Base-by-base conservation (phyloP, 225 moss, liverwort and hornwort genomes). In the Marchantia paleacea region DNA sequence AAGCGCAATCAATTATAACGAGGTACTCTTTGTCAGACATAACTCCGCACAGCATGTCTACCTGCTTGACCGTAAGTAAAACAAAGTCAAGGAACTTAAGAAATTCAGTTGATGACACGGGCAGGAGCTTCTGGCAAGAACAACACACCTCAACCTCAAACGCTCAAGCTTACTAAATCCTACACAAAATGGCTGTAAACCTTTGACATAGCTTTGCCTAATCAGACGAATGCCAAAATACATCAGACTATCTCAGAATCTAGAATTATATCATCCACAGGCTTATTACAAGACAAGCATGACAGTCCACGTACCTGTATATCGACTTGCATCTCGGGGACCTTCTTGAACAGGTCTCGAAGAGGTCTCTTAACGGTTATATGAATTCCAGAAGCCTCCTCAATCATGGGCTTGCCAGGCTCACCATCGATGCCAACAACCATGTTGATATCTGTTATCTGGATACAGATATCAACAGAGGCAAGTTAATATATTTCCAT, bases 361-460 rank as follows among this genome's bases (percentile, higher is more conserved):
- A 97, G 83, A 69, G 97, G 92, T 58, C 97, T 88, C 81, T 91
- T 93, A 58, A 97, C 93, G 83, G 81, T 92, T 68, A 97, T 89
- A 84, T 90, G 91, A 53, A 97, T 83, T 82, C 97, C 94, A 86
- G 86, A 90, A 72, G 89, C 90, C 86, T 97, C 97, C 80, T 93
- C 92, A 66, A 97, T 93, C 89, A 97, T 97, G 48, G 93, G 88
- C 79, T 97, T 93, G 50, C 97, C 97, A 86, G 95, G 89, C 68
- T 88, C 87, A 76, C 97, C 94, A 79, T 89, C 85, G 75, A 95
- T 97, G 66, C 97, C 97, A 61, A 97, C 97, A 30, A 97, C 93
- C 97, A 97, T 94, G 82, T 97, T 94, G 78, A 97, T 92, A 85
- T 94, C 94, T 84, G 93, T 90, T 65, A 97, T 90, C 97, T 97